A percentile compares a stretch with the other conserved stretches of the same genome.
Conservation (phyloP, 495 filamentous ascomycete genomes). For the Amorphotheca resinae region DNA sequence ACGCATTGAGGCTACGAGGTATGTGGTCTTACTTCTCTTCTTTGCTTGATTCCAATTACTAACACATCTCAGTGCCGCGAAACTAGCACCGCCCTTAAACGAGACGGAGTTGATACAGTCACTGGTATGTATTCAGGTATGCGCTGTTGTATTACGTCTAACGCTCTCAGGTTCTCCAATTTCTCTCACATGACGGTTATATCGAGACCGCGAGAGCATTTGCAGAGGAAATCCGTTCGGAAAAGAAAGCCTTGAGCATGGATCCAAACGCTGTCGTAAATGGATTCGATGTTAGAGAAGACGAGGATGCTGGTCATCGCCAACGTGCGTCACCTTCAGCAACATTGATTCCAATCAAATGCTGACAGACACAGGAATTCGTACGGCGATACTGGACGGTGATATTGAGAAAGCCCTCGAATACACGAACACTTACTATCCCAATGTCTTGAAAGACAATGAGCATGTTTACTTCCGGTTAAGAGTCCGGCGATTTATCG, state of each 20-base stretch:
- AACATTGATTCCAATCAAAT: neutral
- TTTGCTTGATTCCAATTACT: conserved; percentile 9
- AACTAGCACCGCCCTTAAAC: conserved; percentile 52
- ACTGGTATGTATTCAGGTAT: conserved; percentile 27
- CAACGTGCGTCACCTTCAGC: conserved; percentile 50
- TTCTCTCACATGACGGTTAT: conserved; percentile 89
- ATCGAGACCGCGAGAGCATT: conserved; percentile 90
- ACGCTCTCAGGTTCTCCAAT: conserved; percentile 53
- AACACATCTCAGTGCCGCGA: conserved; percentile 27
- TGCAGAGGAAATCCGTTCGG: conserved; percentile 65
- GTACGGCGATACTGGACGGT: conserved; percentile 79
- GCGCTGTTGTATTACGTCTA: conserved; percentile 24
- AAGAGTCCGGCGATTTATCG: conserved; percentile 82
- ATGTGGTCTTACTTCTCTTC: neutral
- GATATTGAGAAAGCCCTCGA: conserved; percentile 86
- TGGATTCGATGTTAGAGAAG: conserved; percentile 66
- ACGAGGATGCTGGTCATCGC: conserved; percentile 74
- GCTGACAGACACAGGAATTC: conserved; percentile 47
- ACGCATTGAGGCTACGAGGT: conserved; percentile 30
- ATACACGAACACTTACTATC: conserved; percentile 67
- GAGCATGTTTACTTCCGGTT: conserved; percentile 84
- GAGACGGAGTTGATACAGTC: conserved; percentile 74
- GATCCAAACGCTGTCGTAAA: conserved; percentile 39
- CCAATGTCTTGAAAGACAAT: conserved; percentile 69
- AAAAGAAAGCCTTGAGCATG: conserved; percentile 50